Percentiles rank a stretch among this genome's conserved stretches.
Conservation (phyloP, 2,329 filamentous ascomycete species). For the Ustulina deusta region DNA sequence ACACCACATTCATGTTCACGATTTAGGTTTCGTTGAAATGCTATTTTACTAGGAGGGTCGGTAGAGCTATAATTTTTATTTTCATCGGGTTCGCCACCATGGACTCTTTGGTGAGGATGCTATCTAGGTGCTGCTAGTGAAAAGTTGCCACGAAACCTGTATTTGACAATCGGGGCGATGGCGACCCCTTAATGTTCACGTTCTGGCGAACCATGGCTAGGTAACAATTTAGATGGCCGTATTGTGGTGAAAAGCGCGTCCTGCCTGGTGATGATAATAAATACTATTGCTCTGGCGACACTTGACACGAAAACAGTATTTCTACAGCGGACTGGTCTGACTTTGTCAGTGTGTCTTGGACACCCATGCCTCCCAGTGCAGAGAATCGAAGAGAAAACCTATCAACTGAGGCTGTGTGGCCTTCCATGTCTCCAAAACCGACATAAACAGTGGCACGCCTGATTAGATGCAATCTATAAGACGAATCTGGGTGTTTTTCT, state of each 20-base stretch:
- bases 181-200: neutral
- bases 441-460: neutral
- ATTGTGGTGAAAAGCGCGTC: neutral
- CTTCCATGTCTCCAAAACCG: neutral
- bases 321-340: no score
- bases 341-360: neutral
- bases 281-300: no score
- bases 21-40: no score
- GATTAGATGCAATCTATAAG: slow-evolving; percentile 2
- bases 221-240: neutral
- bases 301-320: no score
- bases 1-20: neutral
- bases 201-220: neutral
- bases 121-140: neutral
- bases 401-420: neutral
- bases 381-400: neutral
- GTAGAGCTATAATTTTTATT: no score
- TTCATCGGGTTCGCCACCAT: neutral
- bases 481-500: neutral
- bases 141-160: neutral
- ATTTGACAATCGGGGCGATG: neutral
- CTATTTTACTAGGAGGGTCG: no score
- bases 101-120: neutral
- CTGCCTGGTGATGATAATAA: neutral
- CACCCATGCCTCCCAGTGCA: neutral